Percentiles rank a stretch among this genome's conserved stretches.
These are phyloP conservation scores for Omphalotus guepiniiformis DNA, from an alignment of 768 basidiomycete species.

Conservation along the genomic window DNA sequence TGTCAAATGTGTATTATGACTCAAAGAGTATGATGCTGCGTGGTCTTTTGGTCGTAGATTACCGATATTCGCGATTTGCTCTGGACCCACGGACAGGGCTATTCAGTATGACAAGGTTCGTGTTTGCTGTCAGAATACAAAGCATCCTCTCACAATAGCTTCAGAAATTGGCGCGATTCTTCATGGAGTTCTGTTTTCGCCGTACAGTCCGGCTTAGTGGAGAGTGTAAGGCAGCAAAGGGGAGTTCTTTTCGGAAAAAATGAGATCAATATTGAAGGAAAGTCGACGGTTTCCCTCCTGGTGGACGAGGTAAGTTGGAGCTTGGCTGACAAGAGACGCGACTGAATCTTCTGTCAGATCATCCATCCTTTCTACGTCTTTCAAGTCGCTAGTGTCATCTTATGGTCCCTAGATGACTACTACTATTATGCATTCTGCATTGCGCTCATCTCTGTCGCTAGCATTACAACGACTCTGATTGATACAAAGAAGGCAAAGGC, in stretches of 20 bases:
- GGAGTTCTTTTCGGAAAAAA: conserved; percentile 77
- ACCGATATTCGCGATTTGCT: conserved; percentile 89
- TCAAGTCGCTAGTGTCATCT: conserved; percentile 89
- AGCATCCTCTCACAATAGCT: conserved; percentile 7
- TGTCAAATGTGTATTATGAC: conserved; percentile 28
- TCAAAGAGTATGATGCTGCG: conserved; percentile 36
- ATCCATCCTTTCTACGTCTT: conserved; percentile 99
- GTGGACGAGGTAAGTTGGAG: conserved; percentile 73
- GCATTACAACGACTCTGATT: conserved; percentile 79
- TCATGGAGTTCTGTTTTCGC: conserved; percentile 58
- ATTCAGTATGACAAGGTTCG: conserved; percentile 78
- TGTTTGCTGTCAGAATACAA: conserved; percentile 9
- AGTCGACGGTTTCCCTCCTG: conserved; percentile 71
- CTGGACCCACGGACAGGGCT: conserved; percentile 80
- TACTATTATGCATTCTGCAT: conserved; percentile 96
- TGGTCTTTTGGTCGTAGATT: conserved; percentile 71
- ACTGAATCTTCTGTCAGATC: conserved; percentile 41
- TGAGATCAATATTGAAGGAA: conserved; percentile 85
- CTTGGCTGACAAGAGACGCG: neutral
- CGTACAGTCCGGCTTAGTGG: conserved; percentile 62
- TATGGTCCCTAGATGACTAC: conserved; percentile 96
- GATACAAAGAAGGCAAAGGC: conserved; percentile 84
- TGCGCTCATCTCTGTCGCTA: conserved; percentile 81
- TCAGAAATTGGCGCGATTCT: conserved; percentile 88
- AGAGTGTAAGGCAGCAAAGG: conserved; percentile 57